Evolutionary conservation across 2,329 filamentous ascomycete genomes (phyloP).

Genomic region (Byssothecium circinans): DNA sequence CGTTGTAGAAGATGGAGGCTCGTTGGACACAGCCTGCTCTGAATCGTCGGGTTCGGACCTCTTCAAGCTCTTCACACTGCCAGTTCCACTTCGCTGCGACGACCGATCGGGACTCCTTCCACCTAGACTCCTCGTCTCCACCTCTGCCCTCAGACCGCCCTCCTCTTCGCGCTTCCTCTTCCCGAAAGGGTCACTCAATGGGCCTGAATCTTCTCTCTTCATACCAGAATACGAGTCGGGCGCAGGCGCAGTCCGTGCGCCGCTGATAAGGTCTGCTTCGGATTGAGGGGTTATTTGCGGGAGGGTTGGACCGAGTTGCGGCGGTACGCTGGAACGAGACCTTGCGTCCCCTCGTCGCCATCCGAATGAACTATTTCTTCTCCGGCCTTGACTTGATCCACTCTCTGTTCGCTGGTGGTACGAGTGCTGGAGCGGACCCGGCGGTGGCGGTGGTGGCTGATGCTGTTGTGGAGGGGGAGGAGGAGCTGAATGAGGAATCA

Average conservation of each 20-base stretch:
- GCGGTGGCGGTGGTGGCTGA: conserved; percentile 24
- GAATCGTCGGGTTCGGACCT: conserved; percentile 32
- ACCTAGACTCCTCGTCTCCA: conserved; percentile 31
- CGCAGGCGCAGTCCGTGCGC: conserved; percentile 39
- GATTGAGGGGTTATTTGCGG: conserved; percentile 38
- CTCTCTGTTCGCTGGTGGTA: conserved; percentile 41
- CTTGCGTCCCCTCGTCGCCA: conserved; percentile 34
- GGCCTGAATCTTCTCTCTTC: conserved; percentile 28
- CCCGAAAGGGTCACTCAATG: conserved; percentile 35
- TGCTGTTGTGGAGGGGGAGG: conserved; percentile 25
- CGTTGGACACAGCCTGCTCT: conserved; percentile 14
- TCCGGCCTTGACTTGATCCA: conserved; percentile 32
- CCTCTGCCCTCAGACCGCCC: conserved; percentile 20
- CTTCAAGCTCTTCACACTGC: conserved; percentile 40
- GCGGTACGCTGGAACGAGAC: conserved; percentile 40
- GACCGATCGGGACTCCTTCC: conserved; percentile 37
- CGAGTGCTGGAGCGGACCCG: conserved; percentile 31
- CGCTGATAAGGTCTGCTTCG: conserved; percentile 38
- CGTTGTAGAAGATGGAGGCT: conserved; percentile 23
- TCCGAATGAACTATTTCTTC: conserved; percentile 39
- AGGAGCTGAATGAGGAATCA: conserved; percentile 30
- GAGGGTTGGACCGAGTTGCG: conserved; percentile 36
- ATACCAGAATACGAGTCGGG: conserved; percentile 30
- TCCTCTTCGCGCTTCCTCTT: conserved; percentile 37
- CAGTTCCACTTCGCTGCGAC: conserved; percentile 38